Evolutionary conservation across 345 rosid species (phyloP).

Genomic region (Hypericum androsaemum): DNA sequence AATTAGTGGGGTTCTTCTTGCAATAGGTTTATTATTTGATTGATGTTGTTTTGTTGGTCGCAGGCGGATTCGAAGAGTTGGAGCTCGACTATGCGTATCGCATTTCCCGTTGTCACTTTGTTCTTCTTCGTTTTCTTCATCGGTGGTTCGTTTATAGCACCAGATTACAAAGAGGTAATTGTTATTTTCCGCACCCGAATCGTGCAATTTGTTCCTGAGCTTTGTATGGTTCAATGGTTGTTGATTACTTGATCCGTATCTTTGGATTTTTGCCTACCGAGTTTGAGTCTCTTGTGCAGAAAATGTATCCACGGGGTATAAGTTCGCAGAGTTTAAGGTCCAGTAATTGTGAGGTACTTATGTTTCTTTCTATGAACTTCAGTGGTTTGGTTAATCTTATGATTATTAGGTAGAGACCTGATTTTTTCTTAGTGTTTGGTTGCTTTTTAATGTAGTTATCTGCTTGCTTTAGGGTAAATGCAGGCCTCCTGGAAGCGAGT

Average conservation of each 20-base stretch:
- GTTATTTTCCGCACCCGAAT: not conserved
- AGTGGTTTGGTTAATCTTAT: not conserved
- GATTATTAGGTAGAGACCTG: not conserved
- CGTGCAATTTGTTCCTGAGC: not conserved
- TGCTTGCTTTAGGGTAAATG: conserved; percentile 28
- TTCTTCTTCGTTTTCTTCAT: conserved; percentile 33
- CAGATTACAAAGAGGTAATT: conserved; percentile 35
- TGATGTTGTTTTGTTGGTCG: conserved; percentile 20
- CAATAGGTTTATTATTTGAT: not conserved
- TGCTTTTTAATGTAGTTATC: conserved; percentile 13
- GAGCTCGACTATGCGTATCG: conserved; percentile 26
- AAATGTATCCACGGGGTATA: conserved; percentile 24
- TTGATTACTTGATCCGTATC: not conserved
- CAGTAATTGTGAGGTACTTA: conserved; percentile 34
- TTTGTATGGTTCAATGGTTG: not conserved
- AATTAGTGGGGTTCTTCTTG: not conserved
- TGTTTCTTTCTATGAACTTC: not conserved
- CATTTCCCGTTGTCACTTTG: conserved; percentile 31
- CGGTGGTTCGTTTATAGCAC: conserved; percentile 26
- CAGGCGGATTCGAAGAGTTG: conserved; percentile 24
- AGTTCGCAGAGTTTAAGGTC: conserved; percentile 14
- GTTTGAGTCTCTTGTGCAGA: conserved; percentile 27
- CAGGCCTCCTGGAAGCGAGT: conserved; percentile 44
- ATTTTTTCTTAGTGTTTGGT: not conserved
- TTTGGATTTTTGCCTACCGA: not conserved